phyloP scores from a whole-genome alignment of 177 flowering plant genomes.

The Telopea speciosissima region DNA sequence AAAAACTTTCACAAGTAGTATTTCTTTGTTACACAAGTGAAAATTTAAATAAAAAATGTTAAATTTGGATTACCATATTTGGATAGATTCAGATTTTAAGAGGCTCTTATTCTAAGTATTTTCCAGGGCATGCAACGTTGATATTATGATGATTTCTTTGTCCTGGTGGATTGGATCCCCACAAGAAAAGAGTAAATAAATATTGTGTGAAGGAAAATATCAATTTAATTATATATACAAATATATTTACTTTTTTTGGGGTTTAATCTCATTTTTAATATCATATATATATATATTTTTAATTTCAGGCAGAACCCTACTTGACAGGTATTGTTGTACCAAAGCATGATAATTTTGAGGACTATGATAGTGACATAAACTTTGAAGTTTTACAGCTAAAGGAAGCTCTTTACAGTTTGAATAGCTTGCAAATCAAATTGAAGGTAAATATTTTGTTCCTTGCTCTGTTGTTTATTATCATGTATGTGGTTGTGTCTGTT shows the following conservation, averaged over 20 bases:
- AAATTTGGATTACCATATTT: too few relatives aligned
- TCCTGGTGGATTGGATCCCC: background rate
- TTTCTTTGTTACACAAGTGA: too few relatives aligned
- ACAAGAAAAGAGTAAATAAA: background rate
- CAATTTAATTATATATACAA: background rate
- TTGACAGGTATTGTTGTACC: constrained; percentile 50
- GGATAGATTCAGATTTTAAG: background rate
- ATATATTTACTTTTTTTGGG: background rate
- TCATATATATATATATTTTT: background rate
- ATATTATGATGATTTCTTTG: background rate
- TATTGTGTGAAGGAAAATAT: background rate
- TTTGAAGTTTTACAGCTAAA: constrained; percentile 32
- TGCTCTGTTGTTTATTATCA: background rate
- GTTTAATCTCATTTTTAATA: constrained; percentile 1
- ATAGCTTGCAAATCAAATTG: constrained; percentile 58
- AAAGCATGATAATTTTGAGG: constrained; percentile 33
- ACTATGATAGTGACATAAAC: constrained; percentile 19
- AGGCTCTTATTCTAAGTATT: background rate
- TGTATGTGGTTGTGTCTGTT: background rate
- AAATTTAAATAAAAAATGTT: too few relatives aligned
- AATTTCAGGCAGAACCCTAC: constrained; percentile 54
- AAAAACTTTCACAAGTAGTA: too few relatives aligned
- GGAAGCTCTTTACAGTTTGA: constrained; percentile 43
- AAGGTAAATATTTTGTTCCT: constrained; percentile 34
- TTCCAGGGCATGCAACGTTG: background rate